Conservation (phyloP, 768 basidiomycete genomes). For the Gelatoporia subvermispora region DNA sequence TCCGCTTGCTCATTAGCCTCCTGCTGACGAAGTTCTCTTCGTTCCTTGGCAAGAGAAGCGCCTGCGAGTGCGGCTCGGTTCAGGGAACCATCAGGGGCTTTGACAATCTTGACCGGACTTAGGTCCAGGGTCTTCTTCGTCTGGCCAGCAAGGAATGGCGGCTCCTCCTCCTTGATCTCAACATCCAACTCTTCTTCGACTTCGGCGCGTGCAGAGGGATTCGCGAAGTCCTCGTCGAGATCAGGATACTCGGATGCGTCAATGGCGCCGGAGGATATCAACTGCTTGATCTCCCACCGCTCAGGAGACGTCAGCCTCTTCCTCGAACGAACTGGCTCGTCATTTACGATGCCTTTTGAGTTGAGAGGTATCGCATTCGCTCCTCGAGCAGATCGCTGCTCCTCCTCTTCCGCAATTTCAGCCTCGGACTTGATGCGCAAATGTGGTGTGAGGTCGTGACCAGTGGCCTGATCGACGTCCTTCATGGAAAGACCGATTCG, state of each 20-base stretch:
- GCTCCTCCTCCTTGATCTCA: slow-evolving; percentile 95
- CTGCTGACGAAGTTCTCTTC: slow-evolving; percentile 89
- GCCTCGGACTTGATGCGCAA: slow-evolving; percentile 91
- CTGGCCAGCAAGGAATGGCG: slow-evolving; percentile 92
- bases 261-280: slow-evolving; percentile 92
- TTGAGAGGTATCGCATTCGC: slow-evolving; percentile 83
- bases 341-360: slow-evolving; percentile 34
- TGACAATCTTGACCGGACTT: slow-evolving; percentile 96
- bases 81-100: slow-evolving; percentile 95
- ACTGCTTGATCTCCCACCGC: slow-evolving; percentile 98
- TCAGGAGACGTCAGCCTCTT: slow-evolving; percentile 94
- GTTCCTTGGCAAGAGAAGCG: slow-evolving; percentile 90
- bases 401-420: slow-evolving; percentile 79
- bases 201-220: slow-evolving; percentile 74
- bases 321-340: slow-evolving; percentile 64
- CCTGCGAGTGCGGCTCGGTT: slow-evolving; percentile 95
- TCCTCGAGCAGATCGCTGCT: slow-evolving; percentile 59
- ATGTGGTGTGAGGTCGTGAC: slow-evolving; percentile 91
- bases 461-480: slow-evolving; percentile 90
- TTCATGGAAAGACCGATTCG: slow-evolving; percentile 92
- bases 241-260: slow-evolving; percentile 93
- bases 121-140: slow-evolving; percentile 93
- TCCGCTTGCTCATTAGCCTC: slow-evolving; percentile 93
- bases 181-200: slow-evolving; percentile 97
- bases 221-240: slow-evolving; percentile 78